Evolutionary conservation across 1,284 basidiomycete species (phyloP).

Genomic region (Leccinum subfulvum): DNA sequence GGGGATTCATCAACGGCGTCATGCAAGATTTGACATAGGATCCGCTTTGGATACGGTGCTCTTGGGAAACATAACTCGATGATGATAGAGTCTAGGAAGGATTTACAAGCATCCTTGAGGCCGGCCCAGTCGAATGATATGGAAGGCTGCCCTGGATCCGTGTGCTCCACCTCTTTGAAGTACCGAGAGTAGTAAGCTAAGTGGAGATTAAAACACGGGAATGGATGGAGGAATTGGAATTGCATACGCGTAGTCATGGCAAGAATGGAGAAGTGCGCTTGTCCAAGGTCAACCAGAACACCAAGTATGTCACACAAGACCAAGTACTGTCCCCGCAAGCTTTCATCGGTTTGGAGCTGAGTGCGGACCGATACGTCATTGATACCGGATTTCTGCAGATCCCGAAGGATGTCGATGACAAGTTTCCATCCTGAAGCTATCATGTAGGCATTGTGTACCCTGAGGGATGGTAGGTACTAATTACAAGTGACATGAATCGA

Average conservation of each 20-base stretch:
- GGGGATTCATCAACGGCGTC: constrained; percentile 71
- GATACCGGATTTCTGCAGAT: constrained; percentile 52
- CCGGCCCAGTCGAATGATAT: constrained; percentile 61
- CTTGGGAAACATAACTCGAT: constrained; percentile 74
- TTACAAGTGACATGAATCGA: constrained; percentile 2
- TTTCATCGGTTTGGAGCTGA: constrained; percentile 48
- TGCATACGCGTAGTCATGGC: constrained; percentile 64
- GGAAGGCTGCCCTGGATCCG: constrained; percentile 41
- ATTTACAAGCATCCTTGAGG: constrained; percentile 60
- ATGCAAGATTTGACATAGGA: constrained; percentile 62
- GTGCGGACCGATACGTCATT: constrained; percentile 49
- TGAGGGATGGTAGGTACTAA: constrained; percentile 28
- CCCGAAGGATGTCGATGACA: constrained; percentile 52
- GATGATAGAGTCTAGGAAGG: constrained; percentile 77
- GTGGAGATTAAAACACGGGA: constrained; percentile 15
- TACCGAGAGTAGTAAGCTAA: constrained; percentile 66
- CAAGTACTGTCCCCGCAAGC: constrained; percentile 59
- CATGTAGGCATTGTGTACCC: constrained; percentile 76
- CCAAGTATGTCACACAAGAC: constrained; percentile 62
- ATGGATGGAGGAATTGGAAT: constrained; percentile 2
- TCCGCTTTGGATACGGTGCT: constrained; percentile 58
- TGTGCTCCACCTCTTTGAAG: constrained; percentile 51
- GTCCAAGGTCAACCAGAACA: constrained; percentile 55
- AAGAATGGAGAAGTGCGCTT: constrained; percentile 61
- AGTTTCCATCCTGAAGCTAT: constrained; percentile 75